These are phyloP conservation scores for Penicillium sp. DNA, from an alignment of 2,329 filamentous ascomycete species.

Conservation along the genomic window DNA sequence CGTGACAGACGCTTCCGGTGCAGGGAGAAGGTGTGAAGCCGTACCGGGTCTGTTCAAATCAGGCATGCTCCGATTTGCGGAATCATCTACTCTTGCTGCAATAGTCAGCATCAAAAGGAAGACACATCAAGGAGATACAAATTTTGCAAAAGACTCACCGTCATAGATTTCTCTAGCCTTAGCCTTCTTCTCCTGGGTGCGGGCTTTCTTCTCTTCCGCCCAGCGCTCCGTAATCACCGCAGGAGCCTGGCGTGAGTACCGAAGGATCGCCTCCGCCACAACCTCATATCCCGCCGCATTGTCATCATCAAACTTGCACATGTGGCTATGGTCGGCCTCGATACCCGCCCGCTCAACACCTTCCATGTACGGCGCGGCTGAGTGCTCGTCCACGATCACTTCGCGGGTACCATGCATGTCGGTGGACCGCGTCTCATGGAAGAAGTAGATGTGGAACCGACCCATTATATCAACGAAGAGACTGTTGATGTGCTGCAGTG, in stretches of 20 bases:
- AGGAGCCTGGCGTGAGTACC: constrained; percentile 53
- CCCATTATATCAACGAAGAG: constrained; percentile 70
- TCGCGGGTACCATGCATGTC: constrained; percentile 62
- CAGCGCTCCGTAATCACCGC: constrained; percentile 56
- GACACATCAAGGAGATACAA: neutral
- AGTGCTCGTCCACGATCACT: constrained; percentile 67
- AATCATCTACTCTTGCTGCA: constrained; percentile 16
- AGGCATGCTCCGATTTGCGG: constrained; percentile 22
- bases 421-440: constrained; percentile 70
- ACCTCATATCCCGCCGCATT: constrained; percentile 64
- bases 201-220: constrained; percentile 53
- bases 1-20: constrained; percentile 25
- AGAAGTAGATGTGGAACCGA: constrained; percentile 71
- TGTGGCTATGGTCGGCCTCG: constrained; percentile 66
- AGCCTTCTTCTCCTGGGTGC: constrained; percentile 34
- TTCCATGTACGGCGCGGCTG: constrained; percentile 66
- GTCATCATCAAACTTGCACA: constrained; percentile 68
- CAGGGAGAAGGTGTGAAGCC: constrained; percentile 31
- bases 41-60: constrained; percentile 32
- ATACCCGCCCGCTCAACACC: constrained; percentile 73
- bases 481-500: constrained; percentile 68
- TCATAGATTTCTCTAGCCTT: constrained; percentile 38
- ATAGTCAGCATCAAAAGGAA: constrained; percentile 3
- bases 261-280: constrained; percentile 47
- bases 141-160: constrained; percentile 21